Base-by-base conservation (phyloP, 306 rosid genomes). In the Prunus salicina region DNA sequence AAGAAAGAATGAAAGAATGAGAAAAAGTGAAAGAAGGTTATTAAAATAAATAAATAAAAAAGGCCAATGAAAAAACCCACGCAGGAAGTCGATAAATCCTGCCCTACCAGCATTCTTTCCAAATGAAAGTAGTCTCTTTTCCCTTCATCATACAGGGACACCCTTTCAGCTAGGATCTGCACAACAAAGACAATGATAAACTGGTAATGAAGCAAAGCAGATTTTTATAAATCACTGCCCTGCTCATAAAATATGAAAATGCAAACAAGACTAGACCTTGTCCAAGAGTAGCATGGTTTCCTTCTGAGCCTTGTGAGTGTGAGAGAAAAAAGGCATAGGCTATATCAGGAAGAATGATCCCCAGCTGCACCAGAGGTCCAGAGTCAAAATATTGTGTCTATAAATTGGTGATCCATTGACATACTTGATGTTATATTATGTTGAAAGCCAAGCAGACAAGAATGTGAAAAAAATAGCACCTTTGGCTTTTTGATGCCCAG, bases 261-360 rank as follows among this genome's bases (percentile, higher is more conserved):
- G 25, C 13, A 67, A 22, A 45, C 0, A 4, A 70, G 16, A 56
- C 58, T 49, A 74, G 24, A 87, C 98, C 92, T 94, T 92, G 73
- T 94, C 92, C 64, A 94, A 83, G 72, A 95, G 78, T 69, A 96
- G 96, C 98, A 92, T 92, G 74, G 88, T 95, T 76, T 92, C 98
- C 85, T 85, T 92, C 86, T 90, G 98, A 72, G 93, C 98, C 83
- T 95, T 95, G 78, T 92, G 97, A 5, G 98, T 90, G 70, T 95
- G 98, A 2, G 98, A 95, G 88, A 95, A 95, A 83, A 92, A 90
- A 11, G 93, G 32, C 91, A 72, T 95, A 95, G 22, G 97, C 93
- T 88, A 93, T 95, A 62, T 90, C 91, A 4, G 97, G 97, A 70
- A 92, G 86, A 88, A 95, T 82, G 88, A 84, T 90, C 82, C 89